These are phyloP conservation scores for Fraxinus xanthoxyloides DNA, from an alignment of 305 asterid species.

Conservation along the genomic window DNA sequence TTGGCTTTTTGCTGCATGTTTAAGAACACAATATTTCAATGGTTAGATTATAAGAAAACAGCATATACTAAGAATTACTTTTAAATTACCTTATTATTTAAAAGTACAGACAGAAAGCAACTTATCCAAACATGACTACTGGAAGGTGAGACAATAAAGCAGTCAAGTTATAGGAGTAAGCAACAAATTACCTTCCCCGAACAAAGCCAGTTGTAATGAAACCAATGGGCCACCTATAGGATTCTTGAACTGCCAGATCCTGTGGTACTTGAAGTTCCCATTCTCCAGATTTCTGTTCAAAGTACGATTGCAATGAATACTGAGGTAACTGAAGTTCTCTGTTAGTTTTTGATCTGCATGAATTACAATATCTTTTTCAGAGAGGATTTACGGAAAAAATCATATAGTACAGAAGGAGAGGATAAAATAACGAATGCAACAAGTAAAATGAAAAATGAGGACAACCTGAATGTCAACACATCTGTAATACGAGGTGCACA, in stretches of 20 bases:
- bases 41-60: slow-evolving; percentile 15
- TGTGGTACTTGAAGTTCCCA: slow-evolving; percentile 63
- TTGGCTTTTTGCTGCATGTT: slow-evolving; percentile 68
- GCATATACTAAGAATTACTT: neutral
- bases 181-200: slow-evolving; percentile 60
- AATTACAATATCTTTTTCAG: neutral
- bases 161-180: neutral
- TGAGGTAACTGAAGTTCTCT: slow-evolving; percentile 57
- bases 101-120: neutral
- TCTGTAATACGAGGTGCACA: slow-evolving; percentile 70
- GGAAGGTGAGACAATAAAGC: slow-evolving; percentile 10
- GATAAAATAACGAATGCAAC: neutral
- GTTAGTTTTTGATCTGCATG: slow-evolving; percentile 48
- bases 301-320: slow-evolving; percentile 46
- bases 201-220: slow-evolving; percentile 80
- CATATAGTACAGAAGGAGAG: neutral
- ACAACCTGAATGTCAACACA: slow-evolving; percentile 43
- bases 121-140: neutral
- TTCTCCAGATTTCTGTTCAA: slow-evolving; percentile 52
- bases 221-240: slow-evolving; percentile 72
- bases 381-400: neutral
- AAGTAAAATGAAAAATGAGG: slow-evolving; percentile 1
- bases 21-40: slow-evolving; percentile 6
- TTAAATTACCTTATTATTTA: neutral
- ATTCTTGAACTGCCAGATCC: slow-evolving; percentile 34